phyloP scores from a whole-genome alignment of 2,329 filamentous ascomycete species.

The Aspergillus ochraceus region DNA sequence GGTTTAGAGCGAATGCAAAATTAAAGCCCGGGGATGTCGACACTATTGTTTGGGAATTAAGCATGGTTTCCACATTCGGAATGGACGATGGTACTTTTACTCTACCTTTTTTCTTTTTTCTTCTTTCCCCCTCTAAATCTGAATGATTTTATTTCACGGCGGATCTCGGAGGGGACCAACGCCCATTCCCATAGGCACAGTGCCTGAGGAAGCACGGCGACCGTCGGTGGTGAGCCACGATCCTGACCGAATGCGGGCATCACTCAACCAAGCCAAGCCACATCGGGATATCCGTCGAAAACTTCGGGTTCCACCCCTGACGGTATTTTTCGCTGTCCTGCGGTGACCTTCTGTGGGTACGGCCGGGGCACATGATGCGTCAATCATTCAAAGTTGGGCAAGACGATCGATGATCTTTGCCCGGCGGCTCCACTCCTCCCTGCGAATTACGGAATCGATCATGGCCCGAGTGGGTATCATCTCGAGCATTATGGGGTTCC shows the following conservation, averaged over 20 bases:
- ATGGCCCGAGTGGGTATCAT: neutral
- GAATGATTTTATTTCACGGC: neutral
- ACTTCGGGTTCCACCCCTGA: neutral
- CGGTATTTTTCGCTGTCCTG: neutral
- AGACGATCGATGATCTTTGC: neutral
- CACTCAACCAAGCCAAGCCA: neutral
- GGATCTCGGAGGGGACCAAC: neutral
- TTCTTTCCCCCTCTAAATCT: neutral
- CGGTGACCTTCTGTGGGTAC: neutral
- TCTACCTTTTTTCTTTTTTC: too few species aligned
- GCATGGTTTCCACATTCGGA: neutral
- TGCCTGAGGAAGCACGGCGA: neutral
- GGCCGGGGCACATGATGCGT: neutral
- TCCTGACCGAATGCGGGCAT: neutral
- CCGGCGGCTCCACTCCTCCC: neutral
- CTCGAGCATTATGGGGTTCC: too few species aligned
- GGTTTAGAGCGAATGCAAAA: neutral
- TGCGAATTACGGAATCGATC: neutral
- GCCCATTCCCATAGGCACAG: neutral
- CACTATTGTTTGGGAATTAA: neutral
- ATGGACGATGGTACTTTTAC: too few species aligned
- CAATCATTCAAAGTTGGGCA: neutral
- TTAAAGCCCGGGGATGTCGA: constrained; percentile 4
- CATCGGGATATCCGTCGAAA: neutral
- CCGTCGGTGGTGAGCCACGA: neutral